These are phyloP conservation scores for Cyanodermella asteris DNA, from an alignment of 2,329 filamentous ascomycete genomes.

Conservation along the genomic window DNA sequence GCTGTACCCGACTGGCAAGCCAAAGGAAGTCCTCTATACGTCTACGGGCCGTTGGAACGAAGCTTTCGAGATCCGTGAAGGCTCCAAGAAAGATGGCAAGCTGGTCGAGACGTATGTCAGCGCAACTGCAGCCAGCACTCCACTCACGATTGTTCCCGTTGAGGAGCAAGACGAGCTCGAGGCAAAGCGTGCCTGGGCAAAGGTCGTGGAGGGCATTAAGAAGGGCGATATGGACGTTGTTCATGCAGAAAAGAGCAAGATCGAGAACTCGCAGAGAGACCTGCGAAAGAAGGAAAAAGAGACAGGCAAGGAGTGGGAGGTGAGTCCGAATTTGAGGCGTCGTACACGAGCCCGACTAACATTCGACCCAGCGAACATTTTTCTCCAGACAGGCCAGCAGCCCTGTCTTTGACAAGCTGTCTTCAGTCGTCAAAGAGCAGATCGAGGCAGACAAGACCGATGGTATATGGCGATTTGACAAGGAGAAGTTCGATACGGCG, in stretches of 20 bases:
- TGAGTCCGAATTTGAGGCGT: too few species aligned
- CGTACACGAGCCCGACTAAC: too few species aligned
- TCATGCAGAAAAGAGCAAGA: slow-evolving; percentile 59
- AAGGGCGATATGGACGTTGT: slow-evolving; percentile 69
- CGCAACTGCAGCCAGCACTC: slow-evolving; percentile 34
- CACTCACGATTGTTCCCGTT: slow-evolving; percentile 48
- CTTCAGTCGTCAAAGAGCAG: slow-evolving; percentile 13
- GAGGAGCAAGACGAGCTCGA: slow-evolving; percentile 72
- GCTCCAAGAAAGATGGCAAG: slow-evolving; percentile 18
- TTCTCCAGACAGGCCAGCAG: too few species aligned
- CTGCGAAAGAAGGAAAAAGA: slow-evolving; percentile 50
- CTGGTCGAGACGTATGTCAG: slow-evolving; percentile 37
- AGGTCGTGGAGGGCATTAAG: slow-evolving; percentile 61
- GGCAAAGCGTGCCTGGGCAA: slow-evolving; percentile 68
- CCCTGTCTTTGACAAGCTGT: slow-evolving; percentile 26
- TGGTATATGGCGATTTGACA: slow-evolving; percentile 48
- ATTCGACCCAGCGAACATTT: too few species aligned
- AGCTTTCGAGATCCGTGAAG: slow-evolving; percentile 45
- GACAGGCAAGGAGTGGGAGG: slow-evolving; percentile 59
- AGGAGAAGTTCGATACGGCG: slow-evolving; percentile 2
- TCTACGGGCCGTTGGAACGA: slow-evolving; percentile 81
- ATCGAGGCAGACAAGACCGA: slow-evolving; percentile 44
- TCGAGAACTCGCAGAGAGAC: slow-evolving; percentile 72
- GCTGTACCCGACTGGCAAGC: slow-evolving; percentile 46
- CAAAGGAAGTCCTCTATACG: slow-evolving; percentile 53